These are phyloP conservation scores for Aspergillus cavernicola DNA, from an alignment of 495 filamentous ascomycete genomes.

Conservation along the genomic window DNA sequence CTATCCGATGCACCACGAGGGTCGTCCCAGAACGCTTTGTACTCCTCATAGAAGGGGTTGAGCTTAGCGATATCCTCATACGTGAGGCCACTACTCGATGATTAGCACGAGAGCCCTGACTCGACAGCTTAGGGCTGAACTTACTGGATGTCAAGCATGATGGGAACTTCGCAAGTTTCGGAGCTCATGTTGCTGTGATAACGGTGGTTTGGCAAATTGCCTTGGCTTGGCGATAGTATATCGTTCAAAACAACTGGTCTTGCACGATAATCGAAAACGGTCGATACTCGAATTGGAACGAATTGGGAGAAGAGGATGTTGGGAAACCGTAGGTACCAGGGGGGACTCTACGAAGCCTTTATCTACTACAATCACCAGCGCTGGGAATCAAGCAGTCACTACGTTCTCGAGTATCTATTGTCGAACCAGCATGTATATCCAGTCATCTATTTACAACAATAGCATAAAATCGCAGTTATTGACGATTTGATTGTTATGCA, in stretches of 20 bases:
- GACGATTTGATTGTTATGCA: not conserved
- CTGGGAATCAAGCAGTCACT: not conserved
- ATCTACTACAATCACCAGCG: not conserved
- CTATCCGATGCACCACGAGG: not conserved
- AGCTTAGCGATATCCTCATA: conserved; percentile 30
- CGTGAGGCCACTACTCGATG: conserved; percentile 14
- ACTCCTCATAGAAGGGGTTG: conserved; percentile 32
- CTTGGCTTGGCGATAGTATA: too few relatives aligned
- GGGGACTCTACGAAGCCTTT: not conserved
- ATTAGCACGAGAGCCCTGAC: conserved; percentile 11
- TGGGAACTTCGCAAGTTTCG: conserved; percentile 10
- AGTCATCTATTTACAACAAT: conserved; percentile 5
- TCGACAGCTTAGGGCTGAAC: not conserved
- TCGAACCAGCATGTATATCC: not conserved
- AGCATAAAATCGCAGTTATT: not conserved
- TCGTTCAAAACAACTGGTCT: too few relatives aligned
- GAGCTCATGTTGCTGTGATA: conserved; percentile 1
- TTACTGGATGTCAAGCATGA: conserved; percentile 21
- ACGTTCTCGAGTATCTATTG: not conserved
- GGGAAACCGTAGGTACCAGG: not conserved
- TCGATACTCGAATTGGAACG: too few relatives aligned
- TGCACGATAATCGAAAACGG: too few relatives aligned
- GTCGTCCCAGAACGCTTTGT: conserved; percentile 18
- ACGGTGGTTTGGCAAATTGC: not conserved
- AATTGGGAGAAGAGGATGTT: not conserved